A percentile compares a stretch with the other conserved stretches of the same genome.
phyloP scores from a whole-genome alignment of 2,329 filamentous ascomycete species.

The Exophiala spinifera region DNA sequence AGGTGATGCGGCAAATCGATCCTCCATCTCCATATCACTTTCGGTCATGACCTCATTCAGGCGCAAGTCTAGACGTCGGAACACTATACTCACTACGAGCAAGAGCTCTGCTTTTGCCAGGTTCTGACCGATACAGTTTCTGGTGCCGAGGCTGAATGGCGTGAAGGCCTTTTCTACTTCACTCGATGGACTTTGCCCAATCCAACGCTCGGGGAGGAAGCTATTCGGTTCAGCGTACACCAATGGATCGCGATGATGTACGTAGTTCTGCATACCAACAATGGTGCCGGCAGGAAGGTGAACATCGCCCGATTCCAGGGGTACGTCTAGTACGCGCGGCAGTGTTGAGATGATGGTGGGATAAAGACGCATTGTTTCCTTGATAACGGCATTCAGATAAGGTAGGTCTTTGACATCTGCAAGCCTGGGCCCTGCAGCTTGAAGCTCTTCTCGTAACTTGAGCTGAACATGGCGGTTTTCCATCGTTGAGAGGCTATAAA shows the following conservation, averaged over 20 bases:
- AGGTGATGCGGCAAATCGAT: constrained; percentile 7
- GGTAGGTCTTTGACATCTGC: constrained; percentile 7
- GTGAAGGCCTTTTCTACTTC: constrained; percentile 30
- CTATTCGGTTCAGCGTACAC: constrained; percentile 21
- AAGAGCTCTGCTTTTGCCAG: constrained; percentile 29
- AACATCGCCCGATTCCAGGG: constrained; percentile 19
- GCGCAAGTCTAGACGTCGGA: constrained; percentile 25
- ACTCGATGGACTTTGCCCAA: constrained; percentile 11
- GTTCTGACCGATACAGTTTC: constrained; percentile 34
- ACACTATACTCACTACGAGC: constrained; percentile 26
- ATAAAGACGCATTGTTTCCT: constrained; percentile 28
- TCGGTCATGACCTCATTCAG: constrained; percentile 28
- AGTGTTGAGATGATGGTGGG: constrained; percentile 28
- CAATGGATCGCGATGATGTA: constrained; percentile 14
- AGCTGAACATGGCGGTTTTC: neutral
- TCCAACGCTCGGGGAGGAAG: constrained; percentile 28
- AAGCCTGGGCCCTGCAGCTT: neutral
- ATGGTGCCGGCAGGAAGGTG: constrained; percentile 22
- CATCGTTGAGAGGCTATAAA: constrained; percentile 3
- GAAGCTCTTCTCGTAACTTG: constrained; percentile 7
- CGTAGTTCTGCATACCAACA: constrained; percentile 25
- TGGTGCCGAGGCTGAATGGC: constrained; percentile 37
- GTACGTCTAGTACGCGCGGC: constrained; percentile 16
- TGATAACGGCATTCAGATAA: constrained; percentile 28
- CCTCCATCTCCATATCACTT: constrained; percentile 29